These are phyloP conservation scores for Penicillium flavigenum DNA, from an alignment of 495 filamentous ascomycete species.

Conservation along the genomic window DNA sequence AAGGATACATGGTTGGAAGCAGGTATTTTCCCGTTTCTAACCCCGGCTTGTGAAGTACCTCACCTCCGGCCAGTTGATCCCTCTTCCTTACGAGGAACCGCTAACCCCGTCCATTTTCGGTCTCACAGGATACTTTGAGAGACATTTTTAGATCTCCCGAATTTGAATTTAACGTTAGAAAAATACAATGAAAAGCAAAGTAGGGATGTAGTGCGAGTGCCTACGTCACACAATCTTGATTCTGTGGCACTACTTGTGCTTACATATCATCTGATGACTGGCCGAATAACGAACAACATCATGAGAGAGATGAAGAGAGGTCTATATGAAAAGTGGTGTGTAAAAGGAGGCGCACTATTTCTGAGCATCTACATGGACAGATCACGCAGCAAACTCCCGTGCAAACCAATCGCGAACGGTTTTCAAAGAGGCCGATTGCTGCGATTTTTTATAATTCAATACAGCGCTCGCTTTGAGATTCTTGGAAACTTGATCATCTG, in stretches of 20 bases:
- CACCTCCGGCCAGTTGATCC: conserved; percentile 1
- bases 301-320: conserved; percentile 1
- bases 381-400: conserved; percentile 3
- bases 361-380: conserved; percentile 1
- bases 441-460: not conserved
- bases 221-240: conserved; percentile 1
- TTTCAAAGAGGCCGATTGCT: not conserved
- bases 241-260: conserved; percentile 1
- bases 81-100: not conserved
- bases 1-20: conserved; percentile 1
- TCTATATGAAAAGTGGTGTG: conserved; percentile 1
- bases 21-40: not conserved
- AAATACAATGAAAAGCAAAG: not conserved
- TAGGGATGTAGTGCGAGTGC: conserved; percentile 1
- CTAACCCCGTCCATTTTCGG: not conserved
- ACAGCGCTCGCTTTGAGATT: conserved; percentile 1
- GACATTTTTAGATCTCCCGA: conserved; percentile 2
- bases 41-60: conserved; percentile 1
- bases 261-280: not conserved
- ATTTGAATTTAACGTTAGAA: conserved; percentile 1
- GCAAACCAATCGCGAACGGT: conserved; percentile 2
- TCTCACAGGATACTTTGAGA: conserved; percentile 1
- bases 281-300: conserved; percentile 1
- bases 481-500: not conserved
- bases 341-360: conserved; percentile 1